Percentiles rank a stretch among this genome's conserved stretches.
Evolutionary conservation across 805 yeast species (phyloP).

Genomic region (Wickerhamomyces chaumierensis): DNA sequence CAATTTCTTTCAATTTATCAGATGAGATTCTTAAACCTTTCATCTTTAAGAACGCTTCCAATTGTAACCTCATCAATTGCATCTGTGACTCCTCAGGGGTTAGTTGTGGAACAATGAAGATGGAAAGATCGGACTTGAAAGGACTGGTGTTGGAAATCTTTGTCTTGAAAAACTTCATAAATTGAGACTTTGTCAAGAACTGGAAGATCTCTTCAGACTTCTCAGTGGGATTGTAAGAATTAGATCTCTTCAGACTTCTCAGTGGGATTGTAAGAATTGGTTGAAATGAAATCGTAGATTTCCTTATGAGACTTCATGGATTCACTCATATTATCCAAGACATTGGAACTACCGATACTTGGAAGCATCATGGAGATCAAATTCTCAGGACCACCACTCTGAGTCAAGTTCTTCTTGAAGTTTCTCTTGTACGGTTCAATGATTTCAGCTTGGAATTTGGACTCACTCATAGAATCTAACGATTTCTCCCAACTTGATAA

Average conservation of each 20-base stretch:
- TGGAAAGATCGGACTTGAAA: slow-evolving; percentile 25
- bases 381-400: slow-evolving; percentile 23
- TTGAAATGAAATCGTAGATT: slow-evolving; percentile 13
- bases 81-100: slow-evolving; percentile 25
- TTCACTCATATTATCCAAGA: slow-evolving; percentile 8
- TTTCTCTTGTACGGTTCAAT: slow-evolving; percentile 26
- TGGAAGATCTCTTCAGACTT: slow-evolving; percentile 16
- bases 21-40: slow-evolving; percentile 36
- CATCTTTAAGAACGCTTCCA: slow-evolving; percentile 32
- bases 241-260: slow-evolving; percentile 18
- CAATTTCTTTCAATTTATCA: slow-evolving; percentile 26
- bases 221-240: slow-evolving; percentile 15
- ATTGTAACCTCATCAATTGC: slow-evolving; percentile 25
- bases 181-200: neutral
- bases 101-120: slow-evolving; percentile 29
- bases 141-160: slow-evolving; percentile 25
- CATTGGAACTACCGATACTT: slow-evolving; percentile 24
- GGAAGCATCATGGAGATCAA: slow-evolving; percentile 23
- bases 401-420: slow-evolving; percentile 6
- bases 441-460: slow-evolving; percentile 24
- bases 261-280: slow-evolving; percentile 9
- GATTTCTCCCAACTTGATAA: slow-evolving; percentile 29
- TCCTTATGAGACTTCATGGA: slow-evolving; percentile 32
- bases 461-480: slow-evolving; percentile 21
- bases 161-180: slow-evolving; percentile 22